Conservation (phyloP, 2,329 filamentous ascomycete genomes). For the Diplocarpon mali region DNA sequence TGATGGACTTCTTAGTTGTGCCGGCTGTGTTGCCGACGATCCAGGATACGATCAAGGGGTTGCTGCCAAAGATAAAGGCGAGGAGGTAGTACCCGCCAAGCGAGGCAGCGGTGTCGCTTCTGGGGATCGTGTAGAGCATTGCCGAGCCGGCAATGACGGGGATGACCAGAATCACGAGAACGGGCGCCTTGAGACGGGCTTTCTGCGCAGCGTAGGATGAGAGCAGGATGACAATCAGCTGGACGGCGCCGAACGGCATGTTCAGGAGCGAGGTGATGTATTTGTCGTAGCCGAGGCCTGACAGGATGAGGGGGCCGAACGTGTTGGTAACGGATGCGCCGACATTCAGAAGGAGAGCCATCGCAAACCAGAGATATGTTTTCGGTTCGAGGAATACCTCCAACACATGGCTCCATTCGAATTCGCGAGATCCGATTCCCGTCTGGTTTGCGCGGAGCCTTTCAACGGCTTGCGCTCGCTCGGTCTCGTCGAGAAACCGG, state of each 20-base stretch:
- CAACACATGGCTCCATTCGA: slow-evolving; percentile 54
- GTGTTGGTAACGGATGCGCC: slow-evolving; percentile 51
- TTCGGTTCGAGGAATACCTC: slow-evolving; percentile 39
- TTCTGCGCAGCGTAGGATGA: slow-evolving; percentile 47
- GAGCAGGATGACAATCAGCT: slow-evolving; percentile 47
- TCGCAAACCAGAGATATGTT: slow-evolving; percentile 47
- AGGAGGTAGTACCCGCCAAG: slow-evolving; percentile 55
- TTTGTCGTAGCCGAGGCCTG: slow-evolving; percentile 48
- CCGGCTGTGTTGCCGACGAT: slow-evolving; percentile 59
- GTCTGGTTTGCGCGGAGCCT: slow-evolving; percentile 65
- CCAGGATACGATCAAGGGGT: slow-evolving; percentile 57
- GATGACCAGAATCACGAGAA: slow-evolving; percentile 42
- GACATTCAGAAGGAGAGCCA: slow-evolving; percentile 53
- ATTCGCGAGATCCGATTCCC: slow-evolving; percentile 60
- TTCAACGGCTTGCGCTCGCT: slow-evolving; percentile 58
- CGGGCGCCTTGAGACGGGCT: slow-evolving; percentile 42
- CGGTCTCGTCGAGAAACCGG: slow-evolving; percentile 49
- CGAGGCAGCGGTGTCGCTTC: slow-evolving; percentile 35
- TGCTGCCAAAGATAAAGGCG: slow-evolving; percentile 54
- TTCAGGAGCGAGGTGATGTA: slow-evolving; percentile 49
- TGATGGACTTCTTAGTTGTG: slow-evolving; percentile 53
- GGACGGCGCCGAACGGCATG: slow-evolving; percentile 55
- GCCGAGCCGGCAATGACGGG: slow-evolving; percentile 50
- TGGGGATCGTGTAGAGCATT: slow-evolving; percentile 43
- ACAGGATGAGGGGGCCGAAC: slow-evolving; percentile 53